Evolutionary conservation across 768 basidiomycete species (phyloP).

Genomic region (Lactarius trivialis): DNA sequence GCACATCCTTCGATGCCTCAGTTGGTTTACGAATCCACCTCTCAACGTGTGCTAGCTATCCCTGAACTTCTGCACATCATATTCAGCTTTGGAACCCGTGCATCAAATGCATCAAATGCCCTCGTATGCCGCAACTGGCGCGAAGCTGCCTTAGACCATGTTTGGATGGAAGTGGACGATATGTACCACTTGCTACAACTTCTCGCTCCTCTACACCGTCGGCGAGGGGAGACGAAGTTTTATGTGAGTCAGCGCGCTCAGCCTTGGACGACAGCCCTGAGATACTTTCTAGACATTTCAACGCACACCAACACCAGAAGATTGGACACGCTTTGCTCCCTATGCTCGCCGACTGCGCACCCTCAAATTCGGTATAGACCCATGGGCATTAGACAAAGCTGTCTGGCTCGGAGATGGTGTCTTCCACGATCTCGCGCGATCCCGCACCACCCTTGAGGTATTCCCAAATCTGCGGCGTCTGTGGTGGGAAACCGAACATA

Average conservation of each 20-base stretch:
- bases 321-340: slow-evolving; percentile 20
- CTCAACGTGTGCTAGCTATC: slow-evolving; percentile 18
- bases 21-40: slow-evolving; percentile 20
- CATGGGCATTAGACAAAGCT: background rate
- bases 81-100: slow-evolving; percentile 15
- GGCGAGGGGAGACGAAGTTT: background rate
- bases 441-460: slow-evolving; percentile 21
- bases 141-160: slow-evolving; percentile 16
- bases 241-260: slow-evolving; percentile 3
- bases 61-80: slow-evolving; percentile 20
- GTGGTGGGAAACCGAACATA: slow-evolving; percentile 2
- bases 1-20: background rate
- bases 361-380: slow-evolving; percentile 2
- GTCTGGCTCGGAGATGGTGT: slow-evolving; percentile 3
- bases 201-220: slow-evolving; percentile 7
- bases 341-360: slow-evolving; percentile 23
- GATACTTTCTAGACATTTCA: slow-evolving; percentile 8
- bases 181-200: slow-evolving; percentile 12
- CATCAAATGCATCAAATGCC: slow-evolving; percentile 12
- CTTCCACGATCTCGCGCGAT: slow-evolving; percentile 20
- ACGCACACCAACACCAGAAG: slow-evolving; percentile 15
- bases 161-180: slow-evolving; percentile 21
- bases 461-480: slow-evolving; percentile 21
- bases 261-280: background rate
- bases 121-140: slow-evolving; percentile 20